Base-by-base conservation (phyloP, 148 eudicot genomes). In the Rhododendron griersonianum region DNA sequence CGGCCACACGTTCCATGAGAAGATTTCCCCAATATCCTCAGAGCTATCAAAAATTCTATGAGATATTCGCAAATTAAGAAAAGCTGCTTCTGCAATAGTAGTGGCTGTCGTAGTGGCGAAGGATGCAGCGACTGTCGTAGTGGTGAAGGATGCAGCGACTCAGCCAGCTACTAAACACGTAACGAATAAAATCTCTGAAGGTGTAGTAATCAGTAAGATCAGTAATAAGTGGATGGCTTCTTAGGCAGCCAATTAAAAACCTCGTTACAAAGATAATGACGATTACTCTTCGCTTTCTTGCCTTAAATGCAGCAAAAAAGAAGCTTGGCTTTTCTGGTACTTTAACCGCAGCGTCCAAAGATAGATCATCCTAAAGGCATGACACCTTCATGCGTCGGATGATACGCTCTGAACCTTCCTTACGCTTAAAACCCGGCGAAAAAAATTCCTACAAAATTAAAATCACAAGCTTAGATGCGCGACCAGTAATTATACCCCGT, bases 331-430 rank as follows among this genome's bases (percentile, higher is more conserved):
- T 25, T 67, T 67, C 74, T 25, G 35, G 74, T 67, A 67, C 35
- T 67, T 67, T 67, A 67, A 28, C 74, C 4, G 74, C 74, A 25
- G 35, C 14, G 0, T 25, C 74, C 14, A 67, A 28, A 67, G 74
- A 67, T 75, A 83, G 23, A 74, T 59, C 83, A 84, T 80, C 67
- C 83, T 63, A 75, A 90, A 84, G 37, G 87, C 86, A 85, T 81
- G 87, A 77, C 11, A 83, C 89, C 69, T 44, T 84, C 76, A 81
- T 37, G 44, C 30, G 57, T 57, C 37, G 13, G 37, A 85, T 50
- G 33, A 47, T 85, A 81, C 63, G 85, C 78, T 55, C 84, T 67
- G 55, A 77, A 59, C 18, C 63, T 86, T 28, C 86, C 74, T 89
- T 80, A 59, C 51, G 76, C 78, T 78, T 47, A 82, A 87, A 84